Base-by-base conservation (phyloP, 768 basidiomycete genomes). In the Candolleomyces eurysporus region DNA sequence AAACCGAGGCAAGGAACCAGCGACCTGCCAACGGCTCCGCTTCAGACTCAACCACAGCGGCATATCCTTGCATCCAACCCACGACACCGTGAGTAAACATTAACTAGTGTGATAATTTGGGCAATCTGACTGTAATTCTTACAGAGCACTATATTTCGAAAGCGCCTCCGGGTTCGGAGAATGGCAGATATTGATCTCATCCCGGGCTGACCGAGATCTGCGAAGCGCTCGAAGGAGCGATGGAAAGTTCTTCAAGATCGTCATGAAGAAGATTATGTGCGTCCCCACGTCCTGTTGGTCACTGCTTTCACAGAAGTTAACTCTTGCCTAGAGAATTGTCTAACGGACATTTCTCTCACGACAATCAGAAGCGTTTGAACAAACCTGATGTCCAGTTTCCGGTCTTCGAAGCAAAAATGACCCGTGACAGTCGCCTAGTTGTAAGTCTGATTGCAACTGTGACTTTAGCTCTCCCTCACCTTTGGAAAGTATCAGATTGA, bases 331-430 rank as follows among this genome's bases (percentile, higher is more conserved):
- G 89, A 67, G 85, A 90, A 62, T 77, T 91, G 11, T 91, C 89
- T 0, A 79, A 82, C 3, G 89, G 89, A 0, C 82, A 85, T 59
- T 90, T 91, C 65, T 89, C 89, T 1, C 76, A 78, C 11, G 84
- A 87, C 60, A 90, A 90, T 63, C 86, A 90, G 64, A 87, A 88
- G 69, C 72, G 80, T 7, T 72, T 90, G 13, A 84, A 76, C 21
- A 79, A 79, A 0, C 55, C 69, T 0, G 72, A 75, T 13, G 69
- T 71, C 14, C 80, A 80, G 0, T 70, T 90, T 3, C 86, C 88
- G 0, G 79, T 90, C 10, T 90, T 79, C 57, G 87, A 89, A 67
- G 89, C 89, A 0, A 89, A 88, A 68, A 84, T 89, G 79, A 82
- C 82, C 10, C 65, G 75, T 0, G 83, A 86, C 63, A 67, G 78